Evolutionary conservation across 257 asterid genomes (phyloP).

Genomic region (Handroanthus guayacan): DNA sequence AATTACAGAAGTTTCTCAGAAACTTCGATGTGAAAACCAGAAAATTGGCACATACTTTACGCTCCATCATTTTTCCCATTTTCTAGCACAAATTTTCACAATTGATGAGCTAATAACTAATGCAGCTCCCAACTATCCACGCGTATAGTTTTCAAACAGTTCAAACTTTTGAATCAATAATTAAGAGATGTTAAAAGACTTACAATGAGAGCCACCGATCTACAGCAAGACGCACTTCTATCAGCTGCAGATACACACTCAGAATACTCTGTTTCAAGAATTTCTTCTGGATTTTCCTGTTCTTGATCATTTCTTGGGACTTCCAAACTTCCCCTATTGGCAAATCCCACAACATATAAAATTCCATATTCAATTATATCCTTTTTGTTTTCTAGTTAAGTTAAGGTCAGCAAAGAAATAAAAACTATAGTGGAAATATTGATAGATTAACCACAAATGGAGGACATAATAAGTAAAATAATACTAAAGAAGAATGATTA

Average conservation of each 20-base stretch:
- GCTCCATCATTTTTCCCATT: neutral
- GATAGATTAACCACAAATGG: constrained; percentile 36
- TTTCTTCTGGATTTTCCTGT: constrained; percentile 36
- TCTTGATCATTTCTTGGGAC: constrained; percentile 54
- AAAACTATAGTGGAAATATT: constrained; percentile 8
- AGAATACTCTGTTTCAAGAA: constrained; percentile 35
- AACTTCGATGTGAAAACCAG: constrained; percentile 28
- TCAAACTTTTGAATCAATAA: constrained; percentile 13
- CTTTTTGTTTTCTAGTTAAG: neutral
- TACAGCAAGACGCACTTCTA: constrained; percentile 68
- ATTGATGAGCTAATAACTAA: constrained; percentile 34
- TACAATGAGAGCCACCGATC: constrained; percentile 73
- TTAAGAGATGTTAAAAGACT: constrained; percentile 37
- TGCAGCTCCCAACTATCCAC: constrained; percentile 38
- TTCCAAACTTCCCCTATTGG: constrained; percentile 55
- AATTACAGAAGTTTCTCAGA: constrained; percentile 13
- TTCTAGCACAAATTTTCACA: constrained; percentile 20
- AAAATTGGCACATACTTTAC: neutral
- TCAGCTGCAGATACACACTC: constrained; percentile 54
- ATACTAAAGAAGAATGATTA: neutral
- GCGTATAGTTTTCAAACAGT: neutral
- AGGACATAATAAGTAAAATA: constrained; percentile 25
- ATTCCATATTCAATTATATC: neutral
- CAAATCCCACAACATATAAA: neutral
- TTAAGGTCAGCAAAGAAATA: constrained; percentile 19